phyloP scores from a whole-genome alignment of 108 stramenopile genomes.

The Skeletonema marinoi region DNA sequence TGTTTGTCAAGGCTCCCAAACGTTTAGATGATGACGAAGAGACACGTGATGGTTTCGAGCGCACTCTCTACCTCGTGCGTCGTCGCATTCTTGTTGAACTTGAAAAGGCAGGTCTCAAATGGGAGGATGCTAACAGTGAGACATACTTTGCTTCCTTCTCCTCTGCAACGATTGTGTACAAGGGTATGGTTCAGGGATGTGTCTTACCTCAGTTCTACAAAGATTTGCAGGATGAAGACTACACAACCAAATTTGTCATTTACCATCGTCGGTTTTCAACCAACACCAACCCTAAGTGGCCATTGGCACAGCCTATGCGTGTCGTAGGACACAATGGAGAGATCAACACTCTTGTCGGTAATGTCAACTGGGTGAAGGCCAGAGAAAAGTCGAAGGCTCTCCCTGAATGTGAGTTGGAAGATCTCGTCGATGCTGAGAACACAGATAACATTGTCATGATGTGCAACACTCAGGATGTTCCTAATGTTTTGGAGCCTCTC shows the following conservation, averaged over 20 bases:
- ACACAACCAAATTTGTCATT: conserved; percentile 88
- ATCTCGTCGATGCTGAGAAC: conserved; percentile 78
- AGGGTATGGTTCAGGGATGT: conserved; percentile 91
- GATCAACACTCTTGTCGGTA: conserved; percentile 95
- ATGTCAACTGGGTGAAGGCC: conserved; percentile 97
- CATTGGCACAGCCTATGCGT: conserved; percentile 94
- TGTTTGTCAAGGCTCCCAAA: conserved; percentile 90
- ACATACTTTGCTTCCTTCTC: conserved; percentile 89
- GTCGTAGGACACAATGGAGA: conserved; percentile 96
- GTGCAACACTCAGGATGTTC: conserved; percentile 89
- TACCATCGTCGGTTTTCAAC: conserved; percentile 95
- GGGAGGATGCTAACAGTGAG: conserved; percentile 73
- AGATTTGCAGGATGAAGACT: conserved; percentile 84
- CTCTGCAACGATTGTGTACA: conserved; percentile 91
- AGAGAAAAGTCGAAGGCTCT: conserved; percentile 81
- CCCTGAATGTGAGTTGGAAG: conserved; percentile 38
- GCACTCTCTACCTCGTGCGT: conserved; percentile 89
- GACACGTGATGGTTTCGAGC: conserved; percentile 91
- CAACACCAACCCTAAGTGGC: conserved; percentile 95
- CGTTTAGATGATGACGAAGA: conserved; percentile 68
- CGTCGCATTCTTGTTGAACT: conserved; percentile 83
- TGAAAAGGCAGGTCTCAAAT: conserved; percentile 55
- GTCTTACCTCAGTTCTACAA: conserved; percentile 87
- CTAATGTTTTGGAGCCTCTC: conserved; percentile 80
- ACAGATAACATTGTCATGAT: conserved; percentile 84